Conservation (phyloP, 2,329 filamentous ascomycete species). For the Pseudocercospora vitis region DNA sequence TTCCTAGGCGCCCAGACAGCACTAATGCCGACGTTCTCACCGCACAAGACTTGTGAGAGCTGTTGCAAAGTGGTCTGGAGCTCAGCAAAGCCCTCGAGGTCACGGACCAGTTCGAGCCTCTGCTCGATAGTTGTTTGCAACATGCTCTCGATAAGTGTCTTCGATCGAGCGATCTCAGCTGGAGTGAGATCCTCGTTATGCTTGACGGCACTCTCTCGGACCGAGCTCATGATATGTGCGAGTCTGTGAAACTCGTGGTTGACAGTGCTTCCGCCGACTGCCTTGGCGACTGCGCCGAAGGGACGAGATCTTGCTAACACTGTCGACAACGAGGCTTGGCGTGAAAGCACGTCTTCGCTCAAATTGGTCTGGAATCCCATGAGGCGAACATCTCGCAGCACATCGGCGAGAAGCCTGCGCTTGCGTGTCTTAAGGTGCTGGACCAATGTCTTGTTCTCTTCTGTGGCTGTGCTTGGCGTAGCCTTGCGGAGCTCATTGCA, state of each 20-base stretch:
- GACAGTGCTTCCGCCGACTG: slow-evolving; percentile 35
- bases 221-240: slow-evolving; percentile 68
- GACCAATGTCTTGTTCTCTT: slow-evolving; percentile 80
- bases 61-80: slow-evolving; percentile 15
- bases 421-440: slow-evolving; percentile 91
- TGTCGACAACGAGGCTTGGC: slow-evolving; percentile 68
- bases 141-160: slow-evolving; percentile 84
- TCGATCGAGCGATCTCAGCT: slow-evolving; percentile 74
- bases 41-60: slow-evolving; percentile 9
- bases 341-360: slow-evolving; percentile 67
- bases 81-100: slow-evolving; percentile 5
- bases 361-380: slow-evolving; percentile 91
- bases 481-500: slow-evolving; percentile 76
- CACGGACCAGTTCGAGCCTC: slow-evolving; percentile 13
- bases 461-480: slow-evolving; percentile 76
- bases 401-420: slow-evolving; percentile 85
- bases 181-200: slow-evolving; percentile 83
- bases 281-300: slow-evolving; percentile 25
- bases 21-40: slow-evolving; percentile 5
- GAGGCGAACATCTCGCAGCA: slow-evolving; percentile 73
- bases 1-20: neutral
- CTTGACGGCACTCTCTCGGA: slow-evolving; percentile 66
- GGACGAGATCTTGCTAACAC: slow-evolving; percentile 61
- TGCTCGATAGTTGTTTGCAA: slow-evolving; percentile 51
- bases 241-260: slow-evolving; percentile 79